Percentiles rank a stretch among this genome's conserved stretches.
Evolutionary conservation across 345 rosid genomes (phyloP).

Genomic region (Euphorbia lathyris): DNA sequence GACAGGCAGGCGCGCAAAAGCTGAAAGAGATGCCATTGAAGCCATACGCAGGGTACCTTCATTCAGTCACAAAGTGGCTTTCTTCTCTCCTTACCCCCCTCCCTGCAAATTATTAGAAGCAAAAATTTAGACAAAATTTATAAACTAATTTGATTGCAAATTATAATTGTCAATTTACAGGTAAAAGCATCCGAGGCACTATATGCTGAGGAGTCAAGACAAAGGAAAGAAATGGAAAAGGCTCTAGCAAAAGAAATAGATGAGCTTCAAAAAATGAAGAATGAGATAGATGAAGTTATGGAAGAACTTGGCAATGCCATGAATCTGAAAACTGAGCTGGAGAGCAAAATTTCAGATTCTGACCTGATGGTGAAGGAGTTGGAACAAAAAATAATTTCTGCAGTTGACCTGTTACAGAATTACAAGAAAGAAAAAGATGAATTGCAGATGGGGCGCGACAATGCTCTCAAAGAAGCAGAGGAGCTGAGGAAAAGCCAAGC

Average conservation of each 20-base stretch:
- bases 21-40: constrained; percentile 65
- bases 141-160: constrained; percentile 1
- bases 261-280: constrained; percentile 48
- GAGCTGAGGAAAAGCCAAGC: constrained; percentile 55
- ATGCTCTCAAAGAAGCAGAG: constrained; percentile 83
- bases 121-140: not conserved
- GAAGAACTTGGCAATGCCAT: constrained; percentile 45
- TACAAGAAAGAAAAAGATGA: constrained; percentile 61
- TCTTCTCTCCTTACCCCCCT: not conserved
- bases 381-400: constrained; percentile 74
- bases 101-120: too few relatives aligned
- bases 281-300: constrained; percentile 40
- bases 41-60: constrained; percentile 60
- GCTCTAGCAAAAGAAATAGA: constrained; percentile 56
- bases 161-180: constrained; percentile 33
- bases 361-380: constrained; percentile 52
- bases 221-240: constrained; percentile 62
- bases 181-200: constrained; percentile 54
- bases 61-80: not conserved
- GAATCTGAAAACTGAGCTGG: constrained; percentile 46
- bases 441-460: constrained; percentile 66
- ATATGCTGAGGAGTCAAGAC: constrained; percentile 56
- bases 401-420: constrained; percentile 64
- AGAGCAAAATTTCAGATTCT: constrained; percentile 53
- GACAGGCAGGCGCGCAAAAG: constrained; percentile 56